A percentile compares a stretch with the other conserved stretches of the same genome.
Conservation (phyloP, 306 rosid genomes). For the Prunus campanulata region DNA sequence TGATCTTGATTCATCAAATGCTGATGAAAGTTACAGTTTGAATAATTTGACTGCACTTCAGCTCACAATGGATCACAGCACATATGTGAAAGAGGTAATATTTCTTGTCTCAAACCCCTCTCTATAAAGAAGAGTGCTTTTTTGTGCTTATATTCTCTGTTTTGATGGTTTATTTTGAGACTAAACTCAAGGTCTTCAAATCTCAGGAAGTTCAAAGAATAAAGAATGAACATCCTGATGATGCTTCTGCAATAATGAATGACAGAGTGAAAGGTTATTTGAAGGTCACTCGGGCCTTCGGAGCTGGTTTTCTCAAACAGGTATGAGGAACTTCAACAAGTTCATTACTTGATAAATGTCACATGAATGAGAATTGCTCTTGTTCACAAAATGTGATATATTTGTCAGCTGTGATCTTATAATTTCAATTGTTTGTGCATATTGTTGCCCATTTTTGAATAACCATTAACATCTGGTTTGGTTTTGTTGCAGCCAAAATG, state of each 20-base stretch:
- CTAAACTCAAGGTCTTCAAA: not conserved
- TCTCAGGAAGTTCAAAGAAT: conserved; percentile 74
- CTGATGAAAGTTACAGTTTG: conserved; percentile 21
- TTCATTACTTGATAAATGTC: not conserved
- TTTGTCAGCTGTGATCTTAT: not conserved
- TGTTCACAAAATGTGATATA: not conserved
- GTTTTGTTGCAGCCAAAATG: conserved; percentile 66
- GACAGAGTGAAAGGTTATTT: conserved; percentile 75
- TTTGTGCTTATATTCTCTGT: not conserved
- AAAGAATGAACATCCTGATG: conserved; percentile 66
- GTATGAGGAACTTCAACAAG: conserved; percentile 27
- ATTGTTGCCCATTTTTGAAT: too few species aligned
- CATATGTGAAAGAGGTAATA: conserved; percentile 58
- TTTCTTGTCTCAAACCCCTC: not conserved
- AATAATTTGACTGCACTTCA: conserved; percentile 41
- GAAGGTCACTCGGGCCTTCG: conserved; percentile 87
- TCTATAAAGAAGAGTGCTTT: not conserved
- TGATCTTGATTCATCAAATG: conserved; percentile 17
- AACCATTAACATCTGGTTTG: not conserved
- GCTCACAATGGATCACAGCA: conserved; percentile 73
- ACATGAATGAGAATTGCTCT: not conserved
- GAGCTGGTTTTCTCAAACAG: conserved; percentile 89
- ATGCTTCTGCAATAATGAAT: conserved; percentile 52
- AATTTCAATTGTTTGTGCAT: not conserved
- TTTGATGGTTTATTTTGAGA: not conserved